phyloP scores from a whole-genome alignment of 306 rosid genomes.

The Malus orientalis region DNA sequence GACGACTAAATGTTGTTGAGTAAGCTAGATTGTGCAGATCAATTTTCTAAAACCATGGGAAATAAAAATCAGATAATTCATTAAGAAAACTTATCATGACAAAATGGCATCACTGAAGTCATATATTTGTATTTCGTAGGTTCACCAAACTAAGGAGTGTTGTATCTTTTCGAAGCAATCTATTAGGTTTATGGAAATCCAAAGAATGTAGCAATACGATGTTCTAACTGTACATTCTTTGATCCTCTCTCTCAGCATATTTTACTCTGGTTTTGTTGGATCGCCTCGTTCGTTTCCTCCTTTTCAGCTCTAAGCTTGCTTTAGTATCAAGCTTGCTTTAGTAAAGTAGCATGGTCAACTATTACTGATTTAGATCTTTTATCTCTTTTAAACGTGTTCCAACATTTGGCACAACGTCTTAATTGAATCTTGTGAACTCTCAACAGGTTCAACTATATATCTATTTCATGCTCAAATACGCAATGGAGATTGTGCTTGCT shows the following conservation, averaged over 20 bases:
- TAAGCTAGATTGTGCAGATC: background rate
- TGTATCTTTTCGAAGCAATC: too few relatives aligned
- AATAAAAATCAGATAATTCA: background rate
- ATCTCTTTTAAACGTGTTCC: background rate
- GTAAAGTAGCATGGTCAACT: too few relatives aligned
- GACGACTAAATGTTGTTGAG: background rate
- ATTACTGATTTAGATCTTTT: background rate
- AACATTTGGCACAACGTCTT: background rate
- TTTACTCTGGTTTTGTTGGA: background rate
- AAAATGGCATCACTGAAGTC: background rate
- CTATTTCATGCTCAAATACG: constrained; percentile 93
- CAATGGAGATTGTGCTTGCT: constrained; percentile 78
- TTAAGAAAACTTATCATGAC: background rate
- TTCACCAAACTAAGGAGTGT: too few relatives aligned
- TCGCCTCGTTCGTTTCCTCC: background rate
- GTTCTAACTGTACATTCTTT: background rate
- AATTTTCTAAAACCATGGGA: background rate
- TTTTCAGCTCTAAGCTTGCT: background rate
- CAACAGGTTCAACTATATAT: constrained; percentile 76
- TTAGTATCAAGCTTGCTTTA: background rate
- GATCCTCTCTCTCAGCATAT: background rate
- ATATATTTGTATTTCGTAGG: too few relatives aligned
- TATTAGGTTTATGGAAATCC: too few relatives aligned
- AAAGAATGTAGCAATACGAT: background rate
- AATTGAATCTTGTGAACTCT: constrained; percentile 11